These are phyloP conservation scores for Malbranchea zuffiana DNA, from an alignment of 2,329 filamentous ascomycete genomes.

Conservation along the genomic window DNA sequence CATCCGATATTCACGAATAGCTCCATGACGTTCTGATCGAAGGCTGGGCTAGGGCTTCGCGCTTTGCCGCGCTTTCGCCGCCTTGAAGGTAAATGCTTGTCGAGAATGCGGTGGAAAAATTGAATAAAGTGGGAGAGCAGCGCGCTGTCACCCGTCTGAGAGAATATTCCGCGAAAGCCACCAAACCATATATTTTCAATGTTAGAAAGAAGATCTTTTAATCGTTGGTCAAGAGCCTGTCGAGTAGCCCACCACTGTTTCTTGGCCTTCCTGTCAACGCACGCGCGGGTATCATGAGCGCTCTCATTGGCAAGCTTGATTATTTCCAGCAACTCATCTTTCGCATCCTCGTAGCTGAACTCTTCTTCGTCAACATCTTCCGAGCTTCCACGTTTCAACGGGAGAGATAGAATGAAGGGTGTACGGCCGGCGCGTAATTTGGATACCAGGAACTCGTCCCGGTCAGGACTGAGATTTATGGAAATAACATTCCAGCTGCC, in stretches of 20 bases:
- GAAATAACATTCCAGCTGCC: slow-evolving; percentile 75
- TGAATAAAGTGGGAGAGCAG: slow-evolving; percentile 65
- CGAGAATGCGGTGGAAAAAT: slow-evolving; percentile 66
- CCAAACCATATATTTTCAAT: slow-evolving; percentile 92
- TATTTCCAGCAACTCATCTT: slow-evolving; percentile 69
- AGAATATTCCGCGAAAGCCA: slow-evolving; percentile 90
- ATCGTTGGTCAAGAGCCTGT: slow-evolving; percentile 63
- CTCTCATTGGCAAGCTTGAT: slow-evolving; percentile 72
- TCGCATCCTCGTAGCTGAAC: slow-evolving; percentile 74
- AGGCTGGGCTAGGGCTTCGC: slow-evolving; percentile 39
- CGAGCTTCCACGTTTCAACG: slow-evolving; percentile 69
- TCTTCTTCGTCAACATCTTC: slow-evolving; percentile 69
- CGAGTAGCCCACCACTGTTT: slow-evolving; percentile 83
- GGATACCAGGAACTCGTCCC: slow-evolving; percentile 79
- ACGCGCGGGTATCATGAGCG: slow-evolving; percentile 62
- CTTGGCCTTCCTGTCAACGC: slow-evolving; percentile 63
- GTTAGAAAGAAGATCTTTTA: slow-evolving; percentile 68
- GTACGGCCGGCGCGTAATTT: slow-evolving; percentile 63
- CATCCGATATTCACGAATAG: slow-evolving; percentile 79
- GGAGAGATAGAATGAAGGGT: slow-evolving; percentile 79
- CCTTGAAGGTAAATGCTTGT: slow-evolving; percentile 76
- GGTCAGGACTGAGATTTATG: slow-evolving; percentile 68
- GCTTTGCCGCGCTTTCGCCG: slow-evolving; percentile 48
- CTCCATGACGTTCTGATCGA: slow-evolving; percentile 64
- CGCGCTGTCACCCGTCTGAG: slow-evolving; percentile 54